These are phyloP conservation scores for Debaryomycetaceae sp. DNA, from an alignment of 1,139 yeast species.

Conservation along the genomic window DNA sequence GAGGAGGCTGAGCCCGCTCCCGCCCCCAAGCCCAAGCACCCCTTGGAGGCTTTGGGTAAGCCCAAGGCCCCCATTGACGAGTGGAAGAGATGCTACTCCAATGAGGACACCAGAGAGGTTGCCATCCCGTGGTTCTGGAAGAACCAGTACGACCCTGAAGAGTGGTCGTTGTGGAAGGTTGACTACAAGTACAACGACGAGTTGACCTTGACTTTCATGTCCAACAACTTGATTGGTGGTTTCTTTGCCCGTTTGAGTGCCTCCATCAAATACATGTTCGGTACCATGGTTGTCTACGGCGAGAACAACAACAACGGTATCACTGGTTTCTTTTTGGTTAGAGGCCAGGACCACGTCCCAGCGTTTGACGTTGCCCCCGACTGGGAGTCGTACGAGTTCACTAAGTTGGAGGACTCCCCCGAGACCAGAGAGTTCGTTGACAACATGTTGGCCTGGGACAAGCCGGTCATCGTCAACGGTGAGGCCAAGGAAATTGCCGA, in stretches of 20 bases:
- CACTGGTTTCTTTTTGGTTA: slow-evolving; percentile 87
- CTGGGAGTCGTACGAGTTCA: slow-evolving; percentile 69
- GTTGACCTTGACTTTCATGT: slow-evolving; percentile 95
- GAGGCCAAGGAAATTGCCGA: slow-evolving; percentile 44
- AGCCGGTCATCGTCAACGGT: slow-evolving; percentile 45
- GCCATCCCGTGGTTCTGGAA: slow-evolving; percentile 99
- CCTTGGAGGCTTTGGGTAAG: slow-evolving; percentile 78
- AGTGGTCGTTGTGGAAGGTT: slow-evolving; percentile 94
- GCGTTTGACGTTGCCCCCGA: slow-evolving; percentile 99
- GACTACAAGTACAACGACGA: slow-evolving; percentile 98
- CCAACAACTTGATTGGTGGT: slow-evolving; percentile 97
- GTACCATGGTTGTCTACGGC: slow-evolving; percentile 92
- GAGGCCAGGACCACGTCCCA: slow-evolving; percentile 89
- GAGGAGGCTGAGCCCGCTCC: slow-evolving; percentile 38
- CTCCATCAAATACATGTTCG: slow-evolving; percentile 92
- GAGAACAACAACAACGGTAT: slow-evolving; percentile 98
- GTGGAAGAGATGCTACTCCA: slow-evolving; percentile 96
- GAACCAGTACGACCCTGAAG: slow-evolving; percentile 83
- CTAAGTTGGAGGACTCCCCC: slow-evolving; percentile 39
- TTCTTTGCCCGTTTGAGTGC: slow-evolving; percentile 94
- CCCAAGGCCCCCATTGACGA: slow-evolving; percentile 76
- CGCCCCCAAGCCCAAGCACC: slow-evolving; percentile 81
- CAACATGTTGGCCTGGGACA: slow-evolving; percentile 53
- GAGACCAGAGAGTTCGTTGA: slow-evolving; percentile 37
- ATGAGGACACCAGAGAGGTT: slow-evolving; percentile 91